Conservation (phyloP, 495 filamentous ascomycete genomes). For the Penicillium riverlandense region DNA sequence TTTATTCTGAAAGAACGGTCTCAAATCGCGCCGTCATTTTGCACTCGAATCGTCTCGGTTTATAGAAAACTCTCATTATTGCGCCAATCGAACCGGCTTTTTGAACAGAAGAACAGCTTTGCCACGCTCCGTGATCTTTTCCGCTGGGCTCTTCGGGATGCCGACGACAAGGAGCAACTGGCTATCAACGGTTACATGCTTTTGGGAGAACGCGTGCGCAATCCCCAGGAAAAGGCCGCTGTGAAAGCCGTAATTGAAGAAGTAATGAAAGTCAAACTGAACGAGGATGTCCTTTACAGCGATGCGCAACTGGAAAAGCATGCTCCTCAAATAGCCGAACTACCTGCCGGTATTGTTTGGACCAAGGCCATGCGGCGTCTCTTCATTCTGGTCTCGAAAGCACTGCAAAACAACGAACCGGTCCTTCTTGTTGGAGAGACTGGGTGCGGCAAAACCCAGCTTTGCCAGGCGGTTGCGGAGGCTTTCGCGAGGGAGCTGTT, state of each 20-base stretch:
- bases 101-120: conserved; percentile 97
- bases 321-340: conserved; percentile 29
- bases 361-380: conserved; percentile 89
- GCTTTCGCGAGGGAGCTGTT: conserved; percentile 65
- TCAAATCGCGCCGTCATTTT: conserved; percentile 85
- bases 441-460: conserved; percentile 93
- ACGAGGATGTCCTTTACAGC: conserved; percentile 66
- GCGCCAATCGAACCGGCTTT: conserved; percentile 81
- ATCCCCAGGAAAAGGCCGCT: conserved; percentile 71
- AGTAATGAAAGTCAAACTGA: conserved; percentile 81
- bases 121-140: conserved; percentile 96
- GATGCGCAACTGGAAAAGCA: conserved; percentile 45
- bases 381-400: conserved; percentile 76
- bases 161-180: conserved; percentile 79
- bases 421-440: conserved; percentile 93
- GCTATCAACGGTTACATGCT: conserved; percentile 94
- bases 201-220: conserved; percentile 88
- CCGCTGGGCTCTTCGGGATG: conserved; percentile 84
- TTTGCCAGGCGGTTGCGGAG: conserved; percentile 86
- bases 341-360: conserved; percentile 69
- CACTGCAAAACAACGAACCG: conserved; percentile 85
- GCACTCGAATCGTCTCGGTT: conserved; percentile 81
- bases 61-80: conserved; percentile 85
- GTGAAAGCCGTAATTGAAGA: conserved; percentile 86
- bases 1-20: conserved; percentile 83